Evolutionary conservation across 192 early-diverging fungal genomes (phyloP).

Genomic region (Anaeromyces robustus): DNA sequence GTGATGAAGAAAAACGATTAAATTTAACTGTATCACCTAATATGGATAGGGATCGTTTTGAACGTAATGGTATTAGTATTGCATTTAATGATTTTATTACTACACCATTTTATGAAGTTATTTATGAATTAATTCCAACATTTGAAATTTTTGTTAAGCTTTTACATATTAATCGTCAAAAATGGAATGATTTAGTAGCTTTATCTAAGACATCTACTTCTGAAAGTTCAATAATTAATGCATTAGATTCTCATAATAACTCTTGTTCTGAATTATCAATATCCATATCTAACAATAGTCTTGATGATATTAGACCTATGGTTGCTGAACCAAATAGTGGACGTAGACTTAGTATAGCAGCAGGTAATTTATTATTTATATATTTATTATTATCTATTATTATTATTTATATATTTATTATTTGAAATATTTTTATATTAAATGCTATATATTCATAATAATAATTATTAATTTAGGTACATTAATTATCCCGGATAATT

Average conservation of each 20-base stretch:
- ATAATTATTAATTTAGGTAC: neutral
- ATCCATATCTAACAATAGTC: neutral
- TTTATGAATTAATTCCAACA: neutral
- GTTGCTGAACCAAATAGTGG: neutral
- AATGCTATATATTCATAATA: neutral
- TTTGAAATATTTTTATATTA: neutral
- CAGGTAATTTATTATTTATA: neutral
- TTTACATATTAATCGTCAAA: neutral
- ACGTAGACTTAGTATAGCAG: neutral
- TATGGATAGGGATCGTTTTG: slow-evolving; percentile 61
- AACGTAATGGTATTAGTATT: slow-evolving; percentile 59
- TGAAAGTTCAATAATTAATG: neutral
- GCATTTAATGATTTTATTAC: slow-evolving; percentile 77
- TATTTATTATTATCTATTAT: neutral
- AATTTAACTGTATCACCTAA: slow-evolving; percentile 68
- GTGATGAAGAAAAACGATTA: slow-evolving; percentile 62
- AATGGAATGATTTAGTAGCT: neutral
- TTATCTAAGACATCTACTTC: neutral
- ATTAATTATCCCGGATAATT: neutral
- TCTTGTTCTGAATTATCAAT: neutral
- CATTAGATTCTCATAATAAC: neutral
- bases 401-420: neutral
- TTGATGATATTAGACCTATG: neutral
- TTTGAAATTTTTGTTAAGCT: neutral
- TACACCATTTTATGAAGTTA: slow-evolving; percentile 59